phyloP scores from a whole-genome alignment of 371 early-diverging fungal species.

The Nematocida sp. region DNA sequence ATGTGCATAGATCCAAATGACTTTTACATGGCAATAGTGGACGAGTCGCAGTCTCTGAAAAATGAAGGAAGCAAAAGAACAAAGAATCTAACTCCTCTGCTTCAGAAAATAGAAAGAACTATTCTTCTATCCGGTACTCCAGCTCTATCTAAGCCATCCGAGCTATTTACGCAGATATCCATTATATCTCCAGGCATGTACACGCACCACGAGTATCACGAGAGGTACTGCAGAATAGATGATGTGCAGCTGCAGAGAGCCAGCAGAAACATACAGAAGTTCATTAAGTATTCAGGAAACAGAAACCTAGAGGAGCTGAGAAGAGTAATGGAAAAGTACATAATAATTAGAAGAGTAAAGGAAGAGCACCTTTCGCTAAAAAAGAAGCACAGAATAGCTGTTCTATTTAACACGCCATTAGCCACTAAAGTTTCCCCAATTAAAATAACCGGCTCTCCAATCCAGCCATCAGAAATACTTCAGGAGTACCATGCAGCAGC shows the following conservation, averaged over 20 bases:
- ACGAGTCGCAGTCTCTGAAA: conserved; percentile 70
- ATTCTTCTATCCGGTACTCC: conserved; percentile 70
- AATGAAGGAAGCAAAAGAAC: conserved; percentile 67
- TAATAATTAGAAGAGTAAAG: conserved; percentile 70
- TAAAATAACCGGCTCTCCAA: neutral
- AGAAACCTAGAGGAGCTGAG: conserved; percentile 69
- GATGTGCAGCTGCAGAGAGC: conserved; percentile 39
- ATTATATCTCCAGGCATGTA: conserved; percentile 66
- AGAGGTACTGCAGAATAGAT: conserved; percentile 69
- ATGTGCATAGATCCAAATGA: conserved; percentile 43
- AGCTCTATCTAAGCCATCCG: conserved; percentile 69
- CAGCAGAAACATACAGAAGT: neutral
- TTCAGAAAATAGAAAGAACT: conserved; percentile 65
- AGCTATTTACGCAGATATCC: conserved; percentile 69
- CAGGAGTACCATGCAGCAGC: conserved; percentile 14
- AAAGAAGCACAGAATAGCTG: conserved; percentile 6
- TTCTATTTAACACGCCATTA: conserved; percentile 45
- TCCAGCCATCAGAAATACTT: conserved; percentile 9
- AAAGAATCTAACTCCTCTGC: conserved; percentile 67
- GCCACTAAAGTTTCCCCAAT: neutral
- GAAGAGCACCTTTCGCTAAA: conserved; percentile 67
- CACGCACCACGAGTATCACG: conserved; percentile 66
- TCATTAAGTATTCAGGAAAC: conserved; percentile 65
- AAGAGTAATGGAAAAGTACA: conserved; percentile 67
- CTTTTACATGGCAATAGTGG: conserved; percentile 63